Evolutionary conservation across 495 filamentous ascomycete species (phyloP).

Genomic region (Penicillium manginii): DNA sequence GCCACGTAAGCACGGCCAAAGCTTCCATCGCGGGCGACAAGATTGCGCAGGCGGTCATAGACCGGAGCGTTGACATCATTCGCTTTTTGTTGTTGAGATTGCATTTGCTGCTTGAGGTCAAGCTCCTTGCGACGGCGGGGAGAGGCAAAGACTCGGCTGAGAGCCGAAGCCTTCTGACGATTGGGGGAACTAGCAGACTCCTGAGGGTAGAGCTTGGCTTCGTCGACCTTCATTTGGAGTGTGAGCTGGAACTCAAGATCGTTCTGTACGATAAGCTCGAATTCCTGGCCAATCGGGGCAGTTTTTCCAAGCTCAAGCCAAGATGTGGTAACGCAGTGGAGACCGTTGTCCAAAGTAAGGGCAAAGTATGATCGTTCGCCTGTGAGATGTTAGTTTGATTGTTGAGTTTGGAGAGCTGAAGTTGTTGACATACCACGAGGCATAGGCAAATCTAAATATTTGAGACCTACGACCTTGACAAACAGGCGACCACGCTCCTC

Average conservation of each 20-base stretch:
- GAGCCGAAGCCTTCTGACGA: constrained; percentile 78
- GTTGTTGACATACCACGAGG: constrained; percentile 71
- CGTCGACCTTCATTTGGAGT: constrained; percentile 90
- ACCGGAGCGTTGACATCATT: constrained; percentile 64
- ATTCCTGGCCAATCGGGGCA: constrained; percentile 96
- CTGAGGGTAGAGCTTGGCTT: constrained; percentile 55
- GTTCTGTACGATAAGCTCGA: constrained; percentile 94
- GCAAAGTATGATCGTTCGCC: constrained; percentile 91
- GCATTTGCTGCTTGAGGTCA: constrained; percentile 78
- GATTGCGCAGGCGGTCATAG: constrained; percentile 84
- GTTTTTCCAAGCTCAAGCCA: constrained; percentile 93
- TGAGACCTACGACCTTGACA: constrained; percentile 95
- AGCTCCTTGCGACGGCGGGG: constrained; percentile 94
- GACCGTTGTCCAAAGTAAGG: constrained; percentile 92
- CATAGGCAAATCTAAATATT: constrained; percentile 88
- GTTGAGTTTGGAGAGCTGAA: constrained; percentile 8
- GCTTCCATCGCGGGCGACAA: constrained; percentile 87
- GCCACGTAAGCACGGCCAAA: constrained; percentile 93
- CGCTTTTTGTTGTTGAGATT: constrained; percentile 71
- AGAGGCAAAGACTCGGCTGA: constrained; percentile 89
- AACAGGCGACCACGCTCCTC: constrained; percentile 92
- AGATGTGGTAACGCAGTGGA: constrained; percentile 95
- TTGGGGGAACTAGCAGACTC: constrained; percentile 58
- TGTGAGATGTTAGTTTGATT: constrained; percentile 43
- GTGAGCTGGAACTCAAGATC: constrained; percentile 97